These are phyloP conservation scores for Thelephora ganbajun DNA, from an alignment of 768 basidiomycete species.

Conservation along the genomic window DNA sequence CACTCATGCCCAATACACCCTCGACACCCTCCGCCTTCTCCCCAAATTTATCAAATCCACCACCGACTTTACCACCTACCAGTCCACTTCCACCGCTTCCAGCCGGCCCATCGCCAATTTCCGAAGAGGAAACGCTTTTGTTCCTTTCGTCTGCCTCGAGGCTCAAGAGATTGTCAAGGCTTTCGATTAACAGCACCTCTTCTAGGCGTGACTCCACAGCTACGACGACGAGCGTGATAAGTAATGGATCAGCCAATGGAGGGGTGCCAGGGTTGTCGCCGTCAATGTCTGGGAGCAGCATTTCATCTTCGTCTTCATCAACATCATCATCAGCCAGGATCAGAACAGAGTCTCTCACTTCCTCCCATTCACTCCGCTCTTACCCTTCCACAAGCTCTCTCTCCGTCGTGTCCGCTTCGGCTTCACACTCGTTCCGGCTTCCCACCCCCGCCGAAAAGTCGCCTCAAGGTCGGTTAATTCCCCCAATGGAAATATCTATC, in stretches of 20 bases:
- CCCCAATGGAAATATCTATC: constrained; percentile 14
- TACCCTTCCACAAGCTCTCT: constrained; percentile 14
- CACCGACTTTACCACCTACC: constrained; percentile 42
- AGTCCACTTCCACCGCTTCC: constrained; percentile 54
- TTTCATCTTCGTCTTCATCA: background rate
- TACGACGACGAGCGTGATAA: constrained; percentile 12
- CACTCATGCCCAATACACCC: constrained; percentile 1
- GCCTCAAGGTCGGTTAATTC: constrained; percentile 8
- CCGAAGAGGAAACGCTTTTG: constrained; percentile 32
- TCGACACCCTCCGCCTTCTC: constrained; percentile 8
- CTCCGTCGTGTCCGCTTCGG: constrained; percentile 6
- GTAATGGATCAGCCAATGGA: constrained; percentile 5
- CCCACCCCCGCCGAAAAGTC: background rate
- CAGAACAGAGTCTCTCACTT: constrained; percentile 11
- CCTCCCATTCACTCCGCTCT: constrained; percentile 16
- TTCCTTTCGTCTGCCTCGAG: constrained; percentile 21
- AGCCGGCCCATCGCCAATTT: constrained; percentile 37
- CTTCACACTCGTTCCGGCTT: background rate
- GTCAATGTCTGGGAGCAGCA: background rate
- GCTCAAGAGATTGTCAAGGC: constrained; percentile 20
- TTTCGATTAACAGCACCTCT: constrained; percentile 15
- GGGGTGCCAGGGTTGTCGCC: constrained; percentile 10
- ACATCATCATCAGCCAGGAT: constrained; percentile 9
- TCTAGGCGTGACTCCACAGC: constrained; percentile 17
- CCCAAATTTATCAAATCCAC: constrained; percentile 27